These are phyloP conservation scores for Pugionium cornutum DNA, from an alignment of 345 rosid species.

Conservation along the genomic window DNA sequence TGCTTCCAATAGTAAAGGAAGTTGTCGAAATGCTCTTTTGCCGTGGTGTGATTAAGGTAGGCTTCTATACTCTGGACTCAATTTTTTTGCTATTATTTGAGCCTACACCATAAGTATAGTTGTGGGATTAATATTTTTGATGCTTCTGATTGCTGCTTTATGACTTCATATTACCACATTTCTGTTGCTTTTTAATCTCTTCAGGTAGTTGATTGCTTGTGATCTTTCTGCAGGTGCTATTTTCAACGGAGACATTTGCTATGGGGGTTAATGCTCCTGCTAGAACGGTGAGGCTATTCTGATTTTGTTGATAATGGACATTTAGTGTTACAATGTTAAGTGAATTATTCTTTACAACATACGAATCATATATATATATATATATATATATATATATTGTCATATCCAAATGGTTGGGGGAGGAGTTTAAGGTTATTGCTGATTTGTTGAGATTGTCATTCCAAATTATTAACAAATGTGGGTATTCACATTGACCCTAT, in stretches of 20 bases:
- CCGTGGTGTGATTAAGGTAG: constrained; percentile 95
- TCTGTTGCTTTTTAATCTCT: background rate
- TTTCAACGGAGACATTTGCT: constrained; percentile 98
- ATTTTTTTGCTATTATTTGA: constrained; percentile 3
- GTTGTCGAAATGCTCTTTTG: constrained; percentile 99
- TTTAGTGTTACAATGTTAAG: constrained; percentile 16
- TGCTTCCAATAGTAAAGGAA: constrained; percentile 98
- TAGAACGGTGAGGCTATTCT: constrained; percentile 69
- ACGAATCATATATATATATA: background rate
- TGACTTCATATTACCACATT: background rate
- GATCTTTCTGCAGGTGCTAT: constrained; percentile 64
- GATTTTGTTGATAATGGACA: constrained; percentile 14
- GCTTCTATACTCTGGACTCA: constrained; percentile 1
- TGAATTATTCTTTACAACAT: constrained; percentile 20
- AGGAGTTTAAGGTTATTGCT: background rate
- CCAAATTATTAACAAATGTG: constrained; percentile 2
- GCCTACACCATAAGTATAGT: constrained; percentile 1
- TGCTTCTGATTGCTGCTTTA: constrained; percentile 18
- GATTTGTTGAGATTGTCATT: constrained; percentile 7
- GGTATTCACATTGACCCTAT: constrained; percentile 9
- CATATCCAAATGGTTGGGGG: constrained; percentile 3
- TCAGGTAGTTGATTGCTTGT: constrained; percentile 19
- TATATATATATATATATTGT: background rate
- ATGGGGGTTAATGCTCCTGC: constrained; percentile 99
- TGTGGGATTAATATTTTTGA: background rate